Evolutionary conservation across 108 stramenopile genomes (phyloP).

Genomic region (Seminavis robusta): DNA sequence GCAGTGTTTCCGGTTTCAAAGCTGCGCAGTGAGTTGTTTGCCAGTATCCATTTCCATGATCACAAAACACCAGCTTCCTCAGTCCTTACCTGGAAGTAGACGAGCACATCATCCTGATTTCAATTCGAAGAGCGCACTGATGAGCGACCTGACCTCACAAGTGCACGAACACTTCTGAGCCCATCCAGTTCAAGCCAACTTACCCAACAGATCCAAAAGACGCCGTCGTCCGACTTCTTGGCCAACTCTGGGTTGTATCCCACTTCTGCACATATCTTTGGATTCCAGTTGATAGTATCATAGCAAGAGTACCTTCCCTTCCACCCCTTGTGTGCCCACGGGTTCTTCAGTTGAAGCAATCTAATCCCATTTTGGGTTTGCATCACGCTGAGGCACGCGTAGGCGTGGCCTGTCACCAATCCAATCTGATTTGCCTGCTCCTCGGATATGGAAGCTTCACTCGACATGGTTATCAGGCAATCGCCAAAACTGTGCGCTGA

Average conservation of each 20-base stretch:
- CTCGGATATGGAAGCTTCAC: conserved; percentile 24
- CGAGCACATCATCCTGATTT: conserved; percentile 65
- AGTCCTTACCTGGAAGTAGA: too few species aligned
- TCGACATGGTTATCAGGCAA: conserved; percentile 80
- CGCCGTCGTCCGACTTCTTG: conserved; percentile 72
- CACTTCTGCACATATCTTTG: conserved; percentile 41
- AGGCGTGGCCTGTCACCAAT: conserved; percentile 88
- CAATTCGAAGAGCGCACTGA: too few species aligned
- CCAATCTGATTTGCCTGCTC: conserved; percentile 69
- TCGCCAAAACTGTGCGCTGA: conserved; percentile 79
- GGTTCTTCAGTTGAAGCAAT: conserved; percentile 88
- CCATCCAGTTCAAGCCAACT: too few species aligned
- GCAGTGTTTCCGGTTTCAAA: too few species aligned
- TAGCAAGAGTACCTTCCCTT: conserved; percentile 51
- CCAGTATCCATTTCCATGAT: too few species aligned
- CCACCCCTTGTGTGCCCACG: conserved; percentile 84
- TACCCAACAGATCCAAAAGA: conserved; percentile 92
- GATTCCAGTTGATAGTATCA: conserved; percentile 53
- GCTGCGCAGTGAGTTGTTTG: too few species aligned
- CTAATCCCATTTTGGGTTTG: conserved; percentile 56
- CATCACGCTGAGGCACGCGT: conserved; percentile 80
- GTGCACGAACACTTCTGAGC: too few species aligned
- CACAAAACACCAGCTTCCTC: too few species aligned
- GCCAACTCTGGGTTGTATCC: conserved; percentile 56
- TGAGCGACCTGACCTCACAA: too few species aligned